A percentile compares a stretch with the other conserved stretches of the same genome.
phyloP scores from a whole-genome alignment of 164 flowering plant genomes.

The Vitis rupestris region DNA sequence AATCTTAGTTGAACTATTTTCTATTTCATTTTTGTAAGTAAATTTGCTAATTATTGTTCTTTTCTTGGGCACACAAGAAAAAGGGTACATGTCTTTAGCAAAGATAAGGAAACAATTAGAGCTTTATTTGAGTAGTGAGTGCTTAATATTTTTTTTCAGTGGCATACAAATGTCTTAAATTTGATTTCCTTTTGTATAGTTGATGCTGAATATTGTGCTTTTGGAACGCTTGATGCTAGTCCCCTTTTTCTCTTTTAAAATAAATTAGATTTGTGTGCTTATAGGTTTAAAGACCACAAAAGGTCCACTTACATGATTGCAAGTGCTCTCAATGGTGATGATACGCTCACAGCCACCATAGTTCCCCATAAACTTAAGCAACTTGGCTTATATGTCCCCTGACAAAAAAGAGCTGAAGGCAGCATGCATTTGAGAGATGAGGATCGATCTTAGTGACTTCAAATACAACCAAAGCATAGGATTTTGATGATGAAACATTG shows the following conservation, averaged over 20 bases:
- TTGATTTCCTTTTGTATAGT: neutral
- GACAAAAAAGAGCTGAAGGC: constrained; percentile 27
- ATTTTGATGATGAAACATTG: constrained; percentile 64
- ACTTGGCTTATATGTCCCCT: constrained; percentile 56
- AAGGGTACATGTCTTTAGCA: constrained; percentile 62
- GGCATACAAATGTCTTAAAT: neutral
- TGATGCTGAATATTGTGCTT: neutral
- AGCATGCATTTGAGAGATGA: constrained; percentile 35
- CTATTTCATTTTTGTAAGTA: neutral
- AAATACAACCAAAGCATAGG: constrained; percentile 23
- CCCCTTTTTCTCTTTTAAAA: neutral
- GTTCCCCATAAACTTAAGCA: constrained; percentile 70
- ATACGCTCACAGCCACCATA: constrained; percentile 58
- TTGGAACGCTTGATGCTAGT: neutral
- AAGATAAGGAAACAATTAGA: constrained; percentile 57
- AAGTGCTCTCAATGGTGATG: constrained; percentile 61
- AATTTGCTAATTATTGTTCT: constrained; percentile 5
- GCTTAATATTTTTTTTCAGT: neutral
- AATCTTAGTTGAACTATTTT: neutral
- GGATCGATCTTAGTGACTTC: constrained; percentile 22
- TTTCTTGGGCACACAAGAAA: constrained; percentile 51
- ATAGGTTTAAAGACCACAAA: constrained; percentile 76
- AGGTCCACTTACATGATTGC: constrained; percentile 88
- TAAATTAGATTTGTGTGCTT: constrained; percentile 6
- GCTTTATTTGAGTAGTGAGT: constrained; percentile 82